Conservation (phyloP, 768 basidiomycete species). For the Favolaschia claudopus region DNA sequence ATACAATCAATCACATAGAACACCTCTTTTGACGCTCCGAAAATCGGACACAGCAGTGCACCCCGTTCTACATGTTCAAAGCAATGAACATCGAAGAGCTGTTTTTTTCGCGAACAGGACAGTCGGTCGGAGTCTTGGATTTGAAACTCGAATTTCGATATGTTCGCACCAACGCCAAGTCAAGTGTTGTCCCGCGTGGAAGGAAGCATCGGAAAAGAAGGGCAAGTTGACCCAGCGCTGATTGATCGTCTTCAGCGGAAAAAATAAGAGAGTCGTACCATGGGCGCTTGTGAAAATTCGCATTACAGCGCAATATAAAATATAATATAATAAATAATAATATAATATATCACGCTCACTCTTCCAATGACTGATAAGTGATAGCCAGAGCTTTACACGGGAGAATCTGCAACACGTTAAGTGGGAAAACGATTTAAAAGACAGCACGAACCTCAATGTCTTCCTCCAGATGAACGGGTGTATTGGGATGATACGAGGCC, state of each 20-base stretch:
- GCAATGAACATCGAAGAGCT: background rate
- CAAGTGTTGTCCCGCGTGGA: background rate
- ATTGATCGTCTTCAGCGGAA: background rate
- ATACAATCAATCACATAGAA: background rate
- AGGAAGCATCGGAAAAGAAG: constrained; percentile 10
- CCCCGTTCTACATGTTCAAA: background rate
- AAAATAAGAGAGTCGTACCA: constrained; percentile 16
- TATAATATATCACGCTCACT: constrained; percentile 1
- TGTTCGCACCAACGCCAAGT: constrained; percentile 3
- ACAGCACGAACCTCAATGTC: constrained; percentile 2
- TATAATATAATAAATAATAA: no score
- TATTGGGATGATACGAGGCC: background rate
- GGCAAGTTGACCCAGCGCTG: constrained; percentile 10
- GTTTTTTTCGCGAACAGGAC: background rate
- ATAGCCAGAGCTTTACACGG: constrained; percentile 9
- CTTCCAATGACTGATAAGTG: constrained; percentile 10
- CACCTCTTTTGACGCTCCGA: background rate
- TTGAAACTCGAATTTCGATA: constrained; percentile 2
- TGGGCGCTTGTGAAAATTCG: constrained; percentile 1
- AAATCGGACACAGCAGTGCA: background rate
- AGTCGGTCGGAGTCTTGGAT: constrained; percentile 5
- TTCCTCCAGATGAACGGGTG: background rate
- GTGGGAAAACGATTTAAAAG: background rate
- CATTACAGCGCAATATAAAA: constrained; percentile 18
- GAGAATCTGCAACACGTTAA: background rate